phyloP scores from a whole-genome alignment of 352 stramenopile genomes.

The Pythium plurisporium region DNA sequence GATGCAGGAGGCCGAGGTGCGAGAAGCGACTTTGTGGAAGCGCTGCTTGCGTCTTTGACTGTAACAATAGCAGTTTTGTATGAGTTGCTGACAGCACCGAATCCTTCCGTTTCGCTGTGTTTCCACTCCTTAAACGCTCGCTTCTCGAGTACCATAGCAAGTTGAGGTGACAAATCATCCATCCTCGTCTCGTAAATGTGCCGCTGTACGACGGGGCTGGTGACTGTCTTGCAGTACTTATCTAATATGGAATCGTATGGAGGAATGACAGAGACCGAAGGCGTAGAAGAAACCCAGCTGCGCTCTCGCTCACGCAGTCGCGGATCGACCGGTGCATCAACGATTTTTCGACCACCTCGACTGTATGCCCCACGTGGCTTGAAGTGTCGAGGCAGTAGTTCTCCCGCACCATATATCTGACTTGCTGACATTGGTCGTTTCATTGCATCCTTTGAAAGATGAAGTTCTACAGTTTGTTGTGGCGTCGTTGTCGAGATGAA shows the following conservation, averaged over 20 bases:
- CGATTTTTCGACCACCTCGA: conserved; percentile 21
- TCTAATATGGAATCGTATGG: conserved; percentile 75
- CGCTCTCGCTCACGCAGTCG: conserved; percentile 31
- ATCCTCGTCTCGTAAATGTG: conserved; percentile 67
- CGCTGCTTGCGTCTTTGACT: not conserved
- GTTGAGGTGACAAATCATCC: conserved; percentile 58
- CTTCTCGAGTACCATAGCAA: conserved; percentile 70
- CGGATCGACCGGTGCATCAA: conserved; percentile 22
- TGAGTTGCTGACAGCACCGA: conserved; percentile 34
- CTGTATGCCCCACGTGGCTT: not conserved
- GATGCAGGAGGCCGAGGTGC: not conserved
- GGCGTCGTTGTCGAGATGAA: conserved; percentile 36
- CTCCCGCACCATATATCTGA: conserved; percentile 6
- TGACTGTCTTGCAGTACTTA: conserved; percentile 74
- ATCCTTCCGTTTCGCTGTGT: conserved; percentile 27
- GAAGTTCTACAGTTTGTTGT: conserved; percentile 5
- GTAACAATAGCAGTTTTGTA: conserved; percentile 40
- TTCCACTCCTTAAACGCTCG: conserved; percentile 55
- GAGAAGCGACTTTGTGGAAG: not conserved
- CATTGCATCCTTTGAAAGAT: not conserved
- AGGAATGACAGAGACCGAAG: conserved; percentile 48
- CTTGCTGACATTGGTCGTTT: conserved; percentile 14
- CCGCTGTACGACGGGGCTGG: conserved; percentile 63
- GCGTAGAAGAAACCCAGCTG: conserved; percentile 50
- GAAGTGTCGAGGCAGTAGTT: not conserved